Conservation (phyloP, 441 rosid genomes). For the Gossypium armourianum region DNA sequence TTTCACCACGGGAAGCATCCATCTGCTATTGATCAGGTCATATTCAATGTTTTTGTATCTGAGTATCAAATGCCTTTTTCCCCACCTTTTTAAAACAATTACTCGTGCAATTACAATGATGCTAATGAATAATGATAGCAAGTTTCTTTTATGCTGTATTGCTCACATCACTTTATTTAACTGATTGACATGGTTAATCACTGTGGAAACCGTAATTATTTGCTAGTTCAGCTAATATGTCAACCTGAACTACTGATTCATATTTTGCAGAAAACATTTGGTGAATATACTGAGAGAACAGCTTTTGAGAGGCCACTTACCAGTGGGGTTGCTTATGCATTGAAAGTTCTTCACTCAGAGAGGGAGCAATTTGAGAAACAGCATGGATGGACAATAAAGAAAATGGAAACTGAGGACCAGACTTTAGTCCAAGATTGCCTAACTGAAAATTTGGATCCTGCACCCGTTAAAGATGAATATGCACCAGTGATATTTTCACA, state of each 20-base stretch:
- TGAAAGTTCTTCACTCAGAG: slow-evolving; percentile 74
- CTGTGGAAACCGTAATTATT: background rate
- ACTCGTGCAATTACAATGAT: background rate
- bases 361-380: slow-evolving; percentile 70
- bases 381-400: slow-evolving; percentile 69
- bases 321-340: slow-evolving; percentile 92
- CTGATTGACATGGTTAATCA: background rate
- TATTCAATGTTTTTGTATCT: slow-evolving; percentile 7
- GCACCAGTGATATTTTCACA: slow-evolving; percentile 90
- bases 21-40: slow-evolving; percentile 86
- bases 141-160: background rate
- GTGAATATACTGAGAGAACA: slow-evolving; percentile 84
- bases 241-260: slow-evolving; percentile 4
- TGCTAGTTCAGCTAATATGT: background rate
- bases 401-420: slow-evolving; percentile 85
- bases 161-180: background rate
- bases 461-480: slow-evolving; percentile 76
- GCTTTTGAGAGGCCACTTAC: slow-evolving; percentile 94
- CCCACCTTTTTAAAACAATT: background rate
- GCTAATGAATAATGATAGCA: background rate
- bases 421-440: slow-evolving; percentile 67
- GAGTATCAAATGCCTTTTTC: background rate
- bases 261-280: slow-evolving; percentile 61
- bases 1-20: slow-evolving; percentile 93
- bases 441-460: slow-evolving; percentile 71